A percentile compares a stretch with the other conserved stretches of the same genome.
Evolutionary conservation across 2,329 filamentous ascomycete genomes (phyloP).

Genomic region (Clonostachys chloroleuca): DNA sequence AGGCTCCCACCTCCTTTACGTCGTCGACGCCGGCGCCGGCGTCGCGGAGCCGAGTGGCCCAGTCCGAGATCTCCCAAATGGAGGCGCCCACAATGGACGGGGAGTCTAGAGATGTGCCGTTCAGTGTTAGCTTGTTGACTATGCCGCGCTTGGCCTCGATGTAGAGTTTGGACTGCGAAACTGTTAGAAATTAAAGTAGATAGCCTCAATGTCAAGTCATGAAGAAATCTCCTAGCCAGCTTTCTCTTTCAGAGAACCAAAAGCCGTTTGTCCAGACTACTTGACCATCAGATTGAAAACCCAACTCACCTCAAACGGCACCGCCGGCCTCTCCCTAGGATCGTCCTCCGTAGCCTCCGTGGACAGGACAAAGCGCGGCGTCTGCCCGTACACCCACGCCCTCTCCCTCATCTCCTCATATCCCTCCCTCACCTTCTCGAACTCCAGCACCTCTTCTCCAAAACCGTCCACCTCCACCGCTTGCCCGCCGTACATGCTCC

Average conservation of each 20-base stretch:
- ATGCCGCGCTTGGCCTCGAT: conserved; percentile 30
- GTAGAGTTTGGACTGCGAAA: conserved; percentile 17
- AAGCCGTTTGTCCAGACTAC: too few species aligned
- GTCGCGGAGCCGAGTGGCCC: not conserved
- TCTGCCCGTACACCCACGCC: conserved; percentile 81
- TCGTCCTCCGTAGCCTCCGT: conserved; percentile 55
- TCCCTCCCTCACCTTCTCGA: conserved; percentile 32
- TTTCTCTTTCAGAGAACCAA: too few species aligned
- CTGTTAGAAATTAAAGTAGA: not conserved
- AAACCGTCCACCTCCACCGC: conserved; percentile 22
- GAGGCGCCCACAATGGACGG: not conserved
- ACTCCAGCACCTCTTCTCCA: conserved; percentile 40
- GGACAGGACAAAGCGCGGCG: conserved; percentile 75
- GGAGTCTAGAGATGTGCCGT: conserved; percentile 4
- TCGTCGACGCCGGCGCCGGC: conserved; percentile 1
- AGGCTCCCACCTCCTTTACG: not conserved
- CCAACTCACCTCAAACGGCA: conserved; percentile 39
- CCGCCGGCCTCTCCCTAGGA: conserved; percentile 45
- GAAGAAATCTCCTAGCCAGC: too few species aligned
- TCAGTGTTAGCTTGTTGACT: conserved; percentile 23
- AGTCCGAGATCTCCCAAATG: conserved; percentile 1
- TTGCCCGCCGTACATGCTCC: conserved; percentile 52
- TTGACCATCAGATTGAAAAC: not conserved
- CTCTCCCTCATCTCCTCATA: conserved; percentile 40
- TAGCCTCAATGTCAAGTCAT: too few species aligned